phyloP scores from a whole-genome alignment of 163 green algal species.

The Scenedesmus sp. region DNA sequence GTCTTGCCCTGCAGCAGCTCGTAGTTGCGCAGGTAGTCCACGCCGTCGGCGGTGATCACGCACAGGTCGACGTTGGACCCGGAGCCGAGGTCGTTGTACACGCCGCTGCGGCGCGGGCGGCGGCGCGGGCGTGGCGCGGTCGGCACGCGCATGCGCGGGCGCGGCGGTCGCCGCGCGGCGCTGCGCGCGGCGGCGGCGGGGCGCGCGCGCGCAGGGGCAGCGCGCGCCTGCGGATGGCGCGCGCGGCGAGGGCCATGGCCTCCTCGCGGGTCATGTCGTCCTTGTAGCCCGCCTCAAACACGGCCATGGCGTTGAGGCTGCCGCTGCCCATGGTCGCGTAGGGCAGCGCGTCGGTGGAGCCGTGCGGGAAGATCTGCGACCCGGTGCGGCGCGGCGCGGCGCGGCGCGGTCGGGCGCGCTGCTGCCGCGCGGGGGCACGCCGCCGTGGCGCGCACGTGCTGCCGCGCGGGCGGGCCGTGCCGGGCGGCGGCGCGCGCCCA shows the following conservation, averaged over 20 bases:
- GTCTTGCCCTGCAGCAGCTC: conserved; percentile 89
- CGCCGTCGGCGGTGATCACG: conserved; percentile 90
- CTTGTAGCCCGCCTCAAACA: conserved; percentile 95
- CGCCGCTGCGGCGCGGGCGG: conserved; percentile 65
- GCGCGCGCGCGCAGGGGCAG: background rate
- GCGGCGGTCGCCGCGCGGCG: no score
- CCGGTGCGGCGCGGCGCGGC: no score
- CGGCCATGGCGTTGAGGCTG: conserved; percentile 95
- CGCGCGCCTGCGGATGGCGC: conserved; percentile 71
- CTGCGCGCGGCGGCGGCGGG: background rate
- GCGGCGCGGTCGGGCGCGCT: no score
- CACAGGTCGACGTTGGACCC: conserved; percentile 98
- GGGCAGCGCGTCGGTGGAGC: conserved; percentile 95
- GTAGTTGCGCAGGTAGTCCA: conserved; percentile 92
- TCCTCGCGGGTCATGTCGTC: conserved; percentile 91
- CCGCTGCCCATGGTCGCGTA: conserved; percentile 98
- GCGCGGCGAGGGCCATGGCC: conserved; percentile 87
- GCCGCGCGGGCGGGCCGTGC: no score
- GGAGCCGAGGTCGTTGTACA: conserved; percentile 97
- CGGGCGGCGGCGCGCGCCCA: no score
- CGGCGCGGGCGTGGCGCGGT: background rate
- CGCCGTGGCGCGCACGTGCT: no score
- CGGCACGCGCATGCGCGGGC: background rate
- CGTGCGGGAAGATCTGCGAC: conserved; percentile 95
- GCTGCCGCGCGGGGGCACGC: no score